These are phyloP conservation scores for Hanseniaspora guilliermondii DNA, from an alignment of 805 yeast species.

Conservation along the genomic window DNA sequence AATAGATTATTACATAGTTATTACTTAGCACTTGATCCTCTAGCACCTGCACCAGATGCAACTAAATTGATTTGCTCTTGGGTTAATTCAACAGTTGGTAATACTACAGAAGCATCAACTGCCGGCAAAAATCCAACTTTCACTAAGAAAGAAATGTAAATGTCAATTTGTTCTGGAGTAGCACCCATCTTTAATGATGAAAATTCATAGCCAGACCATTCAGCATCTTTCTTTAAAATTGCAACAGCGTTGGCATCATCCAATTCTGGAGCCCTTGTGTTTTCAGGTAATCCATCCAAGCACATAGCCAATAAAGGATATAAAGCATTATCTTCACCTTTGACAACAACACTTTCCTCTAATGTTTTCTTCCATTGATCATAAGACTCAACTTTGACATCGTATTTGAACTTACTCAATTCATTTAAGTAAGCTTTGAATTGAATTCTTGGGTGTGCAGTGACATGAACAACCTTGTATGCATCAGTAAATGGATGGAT, in stretches of 20 bases:
- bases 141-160: slow-evolving; percentile 67
- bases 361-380: slow-evolving; percentile 65
- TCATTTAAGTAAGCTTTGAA: slow-evolving; percentile 64
- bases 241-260: slow-evolving; percentile 73
- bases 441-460: slow-evolving; percentile 85
- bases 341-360: slow-evolving; percentile 66
- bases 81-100: slow-evolving; percentile 49
- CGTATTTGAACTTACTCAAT: slow-evolving; percentile 60
- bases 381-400: slow-evolving; percentile 50
- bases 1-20: background rate
- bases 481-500: slow-evolving; percentile 46
- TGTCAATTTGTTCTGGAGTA: slow-evolving; percentile 50
- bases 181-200: slow-evolving; percentile 61
- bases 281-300: slow-evolving; percentile 78
- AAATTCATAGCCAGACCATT: slow-evolving; percentile 53
- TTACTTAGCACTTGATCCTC: slow-evolving; percentile 47
- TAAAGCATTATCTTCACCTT: slow-evolving; percentile 67
- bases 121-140: slow-evolving; percentile 66
- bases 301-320: slow-evolving; percentile 92
- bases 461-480: slow-evolving; percentile 81
- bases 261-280: slow-evolving; percentile 88
- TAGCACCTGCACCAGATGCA: slow-evolving; percentile 58
- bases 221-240: slow-evolving; percentile 50
- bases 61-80: slow-evolving; percentile 47
- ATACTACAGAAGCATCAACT: slow-evolving; percentile 37